A percentile compares a stretch with the other conserved stretches of the same genome.
These are phyloP conservation scores for Diaporthe eres DNA, from an alignment of 2,329 filamentous ascomycete species.

Conservation along the genomic window DNA sequence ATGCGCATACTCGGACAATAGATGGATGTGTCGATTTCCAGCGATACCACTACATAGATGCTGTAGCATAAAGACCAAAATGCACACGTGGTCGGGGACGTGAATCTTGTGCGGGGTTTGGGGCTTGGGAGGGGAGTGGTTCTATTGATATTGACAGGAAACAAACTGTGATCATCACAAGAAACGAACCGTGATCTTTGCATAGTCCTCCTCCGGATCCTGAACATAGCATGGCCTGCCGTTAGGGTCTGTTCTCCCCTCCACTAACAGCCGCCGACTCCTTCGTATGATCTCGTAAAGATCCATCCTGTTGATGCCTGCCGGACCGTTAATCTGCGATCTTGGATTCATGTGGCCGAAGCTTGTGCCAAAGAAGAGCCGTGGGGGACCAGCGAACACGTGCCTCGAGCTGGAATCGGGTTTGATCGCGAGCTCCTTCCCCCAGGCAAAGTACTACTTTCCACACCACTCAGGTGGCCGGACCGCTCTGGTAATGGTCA, in stretches of 20 bases:
- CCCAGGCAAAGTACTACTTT: too few species aligned
- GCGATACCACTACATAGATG: background rate
- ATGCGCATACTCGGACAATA: background rate
- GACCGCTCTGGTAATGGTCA: background rate
- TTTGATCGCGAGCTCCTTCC: background rate
- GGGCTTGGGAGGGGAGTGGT: background rate
- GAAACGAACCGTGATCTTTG: background rate
- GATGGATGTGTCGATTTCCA: background rate
- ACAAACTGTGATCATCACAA: background rate
- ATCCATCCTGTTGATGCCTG: background rate
- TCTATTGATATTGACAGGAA: background rate
- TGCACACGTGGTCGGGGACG: too few species aligned
- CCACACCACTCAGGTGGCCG: too few species aligned
- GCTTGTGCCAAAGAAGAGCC: background rate
- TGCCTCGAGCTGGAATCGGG: background rate
- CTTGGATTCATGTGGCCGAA: background rate
- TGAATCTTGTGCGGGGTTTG: background rate
- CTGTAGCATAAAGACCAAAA: background rate
- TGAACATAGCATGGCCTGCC: too few species aligned
- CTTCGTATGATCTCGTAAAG: background rate
- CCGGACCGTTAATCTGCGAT: background rate
- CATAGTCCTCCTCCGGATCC: too few species aligned
- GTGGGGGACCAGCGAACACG: background rate
- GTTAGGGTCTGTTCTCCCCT: too few species aligned
- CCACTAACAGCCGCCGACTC: too few species aligned